A percentile compares a stretch with the other conserved stretches of the same genome.
Evolutionary conservation across 306 rosid species (phyloP).

Genomic region (Dalbergia cultrata): DNA sequence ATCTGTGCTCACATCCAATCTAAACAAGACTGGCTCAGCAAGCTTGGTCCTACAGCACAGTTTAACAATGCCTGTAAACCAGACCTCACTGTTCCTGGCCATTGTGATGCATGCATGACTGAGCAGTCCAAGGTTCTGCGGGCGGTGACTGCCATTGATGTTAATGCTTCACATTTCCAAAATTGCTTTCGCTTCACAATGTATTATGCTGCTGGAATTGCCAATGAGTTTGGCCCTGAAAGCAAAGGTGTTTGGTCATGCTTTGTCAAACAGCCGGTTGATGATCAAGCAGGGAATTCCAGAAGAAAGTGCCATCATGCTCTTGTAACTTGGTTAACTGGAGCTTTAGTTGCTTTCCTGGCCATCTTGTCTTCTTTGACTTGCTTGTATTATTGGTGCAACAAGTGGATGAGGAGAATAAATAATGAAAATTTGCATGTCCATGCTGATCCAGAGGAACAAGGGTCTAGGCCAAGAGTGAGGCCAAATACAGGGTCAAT

Average conservation of each 20-base stretch:
- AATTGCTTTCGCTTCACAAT: constrained; percentile 69
- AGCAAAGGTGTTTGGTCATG: constrained; percentile 67
- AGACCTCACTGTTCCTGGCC: constrained; percentile 58
- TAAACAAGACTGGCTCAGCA: constrained; percentile 65
- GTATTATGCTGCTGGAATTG: constrained; percentile 85
- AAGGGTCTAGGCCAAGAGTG: constrained; percentile 60
- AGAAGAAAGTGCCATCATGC: constrained; percentile 45
- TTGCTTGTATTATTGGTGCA: constrained; percentile 70
- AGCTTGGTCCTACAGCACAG: constrained; percentile 54
- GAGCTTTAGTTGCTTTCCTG: constrained; percentile 63
- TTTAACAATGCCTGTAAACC: constrained; percentile 63
- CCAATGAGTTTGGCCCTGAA: constrained; percentile 73
- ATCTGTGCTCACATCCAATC: constrained; percentile 64
- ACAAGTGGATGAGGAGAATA: constrained; percentile 50
- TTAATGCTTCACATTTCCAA: constrained; percentile 68
- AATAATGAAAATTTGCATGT: constrained; percentile 34
- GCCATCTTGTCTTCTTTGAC: constrained; percentile 56
- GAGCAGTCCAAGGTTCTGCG: constrained; percentile 61
- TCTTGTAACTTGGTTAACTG: constrained; percentile 66
- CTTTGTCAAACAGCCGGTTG: constrained; percentile 52
- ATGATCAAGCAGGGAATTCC: constrained; percentile 40
- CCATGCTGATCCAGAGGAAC: constrained; percentile 58
- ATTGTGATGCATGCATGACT: constrained; percentile 57
- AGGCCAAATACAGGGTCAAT: constrained; percentile 80
- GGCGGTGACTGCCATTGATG: constrained; percentile 55